These are phyloP conservation scores for Boletus speciosus DNA, from an alignment of 768 basidiomycete species.

Conservation along the genomic window DNA sequence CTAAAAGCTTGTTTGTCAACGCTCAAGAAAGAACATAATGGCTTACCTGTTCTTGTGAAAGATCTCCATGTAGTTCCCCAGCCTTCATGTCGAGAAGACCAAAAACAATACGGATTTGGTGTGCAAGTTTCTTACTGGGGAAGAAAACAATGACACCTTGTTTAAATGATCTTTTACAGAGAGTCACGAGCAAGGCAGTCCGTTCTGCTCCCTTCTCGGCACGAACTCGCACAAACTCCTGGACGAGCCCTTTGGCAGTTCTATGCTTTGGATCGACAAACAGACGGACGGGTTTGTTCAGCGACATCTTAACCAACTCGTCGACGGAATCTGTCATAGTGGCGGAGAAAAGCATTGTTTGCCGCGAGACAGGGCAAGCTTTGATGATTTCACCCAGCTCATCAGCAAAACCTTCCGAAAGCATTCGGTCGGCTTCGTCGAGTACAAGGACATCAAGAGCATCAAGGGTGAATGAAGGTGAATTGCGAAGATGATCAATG, in stretches of 20 bases:
- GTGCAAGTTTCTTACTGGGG: constrained; percentile 94
- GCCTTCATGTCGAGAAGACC: constrained; percentile 84
- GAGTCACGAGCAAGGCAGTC: constrained; percentile 67
- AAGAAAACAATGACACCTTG: constrained; percentile 87
- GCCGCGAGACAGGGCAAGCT: constrained; percentile 80
- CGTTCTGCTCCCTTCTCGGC: constrained; percentile 76
- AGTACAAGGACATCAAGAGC: constrained; percentile 90
- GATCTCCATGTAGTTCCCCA: constrained; percentile 91
- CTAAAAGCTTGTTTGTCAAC: constrained; percentile 37
- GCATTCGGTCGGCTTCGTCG: constrained; percentile 98
- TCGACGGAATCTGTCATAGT: constrained; percentile 98
- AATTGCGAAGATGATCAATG: constrained; percentile 96
- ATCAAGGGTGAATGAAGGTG: constrained; percentile 88
- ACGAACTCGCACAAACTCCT: constrained; percentile 93
- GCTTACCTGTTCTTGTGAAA: constrained; percentile 90
- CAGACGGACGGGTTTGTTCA: constrained; percentile 89
- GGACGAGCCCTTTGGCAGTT: constrained; percentile 80
- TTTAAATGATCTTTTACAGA: constrained; percentile 88
- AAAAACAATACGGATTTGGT: constrained; percentile 95
- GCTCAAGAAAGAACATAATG: background rate
- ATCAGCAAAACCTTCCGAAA: constrained; percentile 92
- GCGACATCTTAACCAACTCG: constrained; percentile 85
- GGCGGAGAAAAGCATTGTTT: constrained; percentile 98
- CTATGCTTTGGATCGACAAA: constrained; percentile 94
- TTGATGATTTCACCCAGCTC: constrained; percentile 93